Evolutionary conservation across 306 rosid species (phyloP).

Genomic region (Cucurbita pepo): DNA sequence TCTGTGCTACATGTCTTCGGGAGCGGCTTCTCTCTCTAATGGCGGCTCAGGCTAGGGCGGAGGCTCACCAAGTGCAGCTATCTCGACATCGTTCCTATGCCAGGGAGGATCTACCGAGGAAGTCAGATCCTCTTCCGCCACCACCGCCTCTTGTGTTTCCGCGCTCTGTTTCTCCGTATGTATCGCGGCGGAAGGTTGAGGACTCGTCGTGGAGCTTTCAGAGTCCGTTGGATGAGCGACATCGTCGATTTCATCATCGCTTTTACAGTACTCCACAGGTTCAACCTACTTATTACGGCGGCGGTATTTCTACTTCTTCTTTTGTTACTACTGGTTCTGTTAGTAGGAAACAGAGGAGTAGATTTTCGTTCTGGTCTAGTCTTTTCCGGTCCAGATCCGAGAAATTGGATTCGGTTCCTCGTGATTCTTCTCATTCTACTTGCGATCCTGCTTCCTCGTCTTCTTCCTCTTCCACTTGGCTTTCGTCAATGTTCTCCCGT

Average conservation of each 20-base stretch:
- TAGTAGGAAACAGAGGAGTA: conserved; percentile 30
- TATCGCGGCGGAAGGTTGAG: conserved; percentile 30
- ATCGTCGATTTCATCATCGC: conserved; percentile 7
- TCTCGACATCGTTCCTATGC: conserved; percentile 25
- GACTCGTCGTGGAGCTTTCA: conserved; percentile 19
- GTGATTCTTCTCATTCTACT: conserved; percentile 11
- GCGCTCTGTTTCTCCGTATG: conserved; percentile 86
- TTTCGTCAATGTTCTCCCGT: conserved; percentile 34
- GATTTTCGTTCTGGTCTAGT: conserved; percentile 22
- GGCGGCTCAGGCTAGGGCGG: conserved; percentile 45
- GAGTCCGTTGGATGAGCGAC: conserved; percentile 2
- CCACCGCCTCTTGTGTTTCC: conserved; percentile 42
- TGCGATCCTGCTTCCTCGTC: conserved; percentile 10
- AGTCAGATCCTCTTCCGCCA: conserved; percentile 27
- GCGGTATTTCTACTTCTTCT: not conserved
- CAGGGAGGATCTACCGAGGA: conserved; percentile 11
- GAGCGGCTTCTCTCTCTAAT: conserved; percentile 55
- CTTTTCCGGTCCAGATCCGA: conserved; percentile 37
- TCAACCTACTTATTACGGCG: conserved; percentile 30
- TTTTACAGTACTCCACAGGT: conserved; percentile 84
- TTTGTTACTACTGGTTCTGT: conserved; percentile 12
- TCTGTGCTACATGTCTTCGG: conserved; percentile 78
- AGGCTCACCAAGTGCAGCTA: conserved; percentile 13
- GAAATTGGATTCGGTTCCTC: conserved; percentile 21
- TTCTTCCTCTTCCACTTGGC: conserved; percentile 63